Evolutionary conservation across 2,329 filamentous ascomycete species (phyloP).

Genomic region (Claviceps maximensis): DNA sequence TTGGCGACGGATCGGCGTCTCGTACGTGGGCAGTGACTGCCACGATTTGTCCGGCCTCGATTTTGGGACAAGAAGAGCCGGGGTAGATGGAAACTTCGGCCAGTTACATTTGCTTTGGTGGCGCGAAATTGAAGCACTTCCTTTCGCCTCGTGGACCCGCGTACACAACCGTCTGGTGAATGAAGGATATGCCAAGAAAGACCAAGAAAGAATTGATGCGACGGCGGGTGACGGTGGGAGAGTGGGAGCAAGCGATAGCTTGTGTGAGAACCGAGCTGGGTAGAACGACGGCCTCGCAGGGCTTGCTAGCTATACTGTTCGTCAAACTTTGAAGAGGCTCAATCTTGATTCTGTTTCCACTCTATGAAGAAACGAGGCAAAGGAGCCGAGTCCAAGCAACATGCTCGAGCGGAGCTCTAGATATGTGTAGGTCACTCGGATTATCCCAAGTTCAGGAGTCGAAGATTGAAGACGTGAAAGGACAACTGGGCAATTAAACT

Average conservation of each 20-base stretch:
- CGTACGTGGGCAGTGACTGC: not conserved
- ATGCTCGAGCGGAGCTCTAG: not conserved
- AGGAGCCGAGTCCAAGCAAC: not conserved
- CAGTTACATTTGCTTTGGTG: not conserved
- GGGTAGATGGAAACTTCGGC: not conserved
- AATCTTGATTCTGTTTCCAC: not conserved
- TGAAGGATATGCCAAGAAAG: not conserved
- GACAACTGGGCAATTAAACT: not conserved
- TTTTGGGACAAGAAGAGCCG: not conserved
- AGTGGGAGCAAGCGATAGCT: not conserved
- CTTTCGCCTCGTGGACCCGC: not conserved
- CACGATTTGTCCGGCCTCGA: not conserved
- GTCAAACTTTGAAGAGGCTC: not conserved
- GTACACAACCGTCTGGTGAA: not conserved
- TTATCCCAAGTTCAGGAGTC: not conserved
- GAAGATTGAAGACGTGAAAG: not conserved
- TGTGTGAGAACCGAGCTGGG: not conserved
- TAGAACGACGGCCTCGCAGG: not conserved
- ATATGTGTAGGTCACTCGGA: not conserved
- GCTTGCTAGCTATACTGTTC: not conserved
- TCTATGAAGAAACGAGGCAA: not conserved
- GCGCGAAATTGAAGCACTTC: not conserved
- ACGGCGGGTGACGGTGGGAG: not conserved
- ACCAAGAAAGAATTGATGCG: not conserved
- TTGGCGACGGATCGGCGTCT: not conserved